Percentiles rank a stretch among this genome's conserved stretches.
phyloP scores from a whole-genome alignment of 2,329 filamentous ascomycete species.

The Calonectria honghensis region DNA sequence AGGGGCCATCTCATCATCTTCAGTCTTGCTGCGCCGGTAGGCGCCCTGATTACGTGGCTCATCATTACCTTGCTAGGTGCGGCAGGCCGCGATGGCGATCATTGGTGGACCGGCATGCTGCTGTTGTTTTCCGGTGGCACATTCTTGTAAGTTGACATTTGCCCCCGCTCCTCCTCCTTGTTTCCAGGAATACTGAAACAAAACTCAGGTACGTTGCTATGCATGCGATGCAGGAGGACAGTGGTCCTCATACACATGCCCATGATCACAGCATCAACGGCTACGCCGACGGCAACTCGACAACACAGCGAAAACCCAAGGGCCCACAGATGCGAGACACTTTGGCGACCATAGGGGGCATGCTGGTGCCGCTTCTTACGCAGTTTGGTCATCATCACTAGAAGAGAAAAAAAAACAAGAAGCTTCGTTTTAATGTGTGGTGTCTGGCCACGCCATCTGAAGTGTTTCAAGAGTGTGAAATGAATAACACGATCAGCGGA shows the following conservation, averaged over 20 bases:
- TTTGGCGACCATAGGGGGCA: slow-evolving; percentile 82
- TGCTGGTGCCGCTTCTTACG: slow-evolving; percentile 85
- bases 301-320: slow-evolving; percentile 69
- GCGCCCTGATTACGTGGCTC: slow-evolving; percentile 88
- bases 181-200: slow-evolving; percentile 43
- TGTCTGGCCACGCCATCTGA: slow-evolving; percentile 38
- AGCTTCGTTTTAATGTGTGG: slow-evolving; percentile 29
- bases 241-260: slow-evolving; percentile 68
- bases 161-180: neutral
- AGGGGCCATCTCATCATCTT: slow-evolving; percentile 92
- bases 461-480: slow-evolving; percentile 34
- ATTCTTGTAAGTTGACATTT: slow-evolving; percentile 81
- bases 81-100: slow-evolving; percentile 75
- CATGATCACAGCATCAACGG: slow-evolving; percentile 75
- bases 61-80: slow-evolving; percentile 84
- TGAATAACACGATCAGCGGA: slow-evolving; percentile 37
- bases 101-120: slow-evolving; percentile 94
- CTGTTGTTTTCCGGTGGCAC: slow-evolving; percentile 97
- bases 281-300: slow-evolving; percentile 68
- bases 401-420: slow-evolving; percentile 12
- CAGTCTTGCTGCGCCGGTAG: slow-evolving; percentile 90
- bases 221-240: slow-evolving; percentile 95
- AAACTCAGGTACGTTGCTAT: slow-evolving; percentile 90
- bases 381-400: slow-evolving; percentile 86
- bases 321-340: slow-evolving; percentile 81